These are phyloP conservation scores for Penicillium lividum DNA, from an alignment of 495 filamentous ascomycete species.

Conservation along the genomic window DNA sequence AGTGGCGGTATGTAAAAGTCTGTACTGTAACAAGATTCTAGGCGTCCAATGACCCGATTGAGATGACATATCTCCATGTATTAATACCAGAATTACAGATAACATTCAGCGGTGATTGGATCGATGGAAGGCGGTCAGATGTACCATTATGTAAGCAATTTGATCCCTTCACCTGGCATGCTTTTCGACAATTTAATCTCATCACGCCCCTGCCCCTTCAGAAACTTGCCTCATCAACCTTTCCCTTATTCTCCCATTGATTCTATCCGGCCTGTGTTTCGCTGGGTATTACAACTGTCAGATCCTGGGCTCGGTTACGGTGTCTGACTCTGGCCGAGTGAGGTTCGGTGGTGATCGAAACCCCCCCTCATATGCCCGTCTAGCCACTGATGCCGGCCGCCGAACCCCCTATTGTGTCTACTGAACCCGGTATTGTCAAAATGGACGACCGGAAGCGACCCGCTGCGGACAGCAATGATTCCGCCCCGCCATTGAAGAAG, in stretches of 20 bases:
- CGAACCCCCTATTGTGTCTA: conserved; percentile 69
- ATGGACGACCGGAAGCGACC: conserved; percentile 98
- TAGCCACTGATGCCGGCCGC: conserved; percentile 78
- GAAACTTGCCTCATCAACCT: background rate
- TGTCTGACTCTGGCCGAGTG: conserved; percentile 37
- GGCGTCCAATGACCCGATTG: background rate
- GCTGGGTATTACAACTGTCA: conserved; percentile 18
- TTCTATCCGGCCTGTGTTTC: background rate
- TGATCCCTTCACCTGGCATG: conserved; percentile 1
- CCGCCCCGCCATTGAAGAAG: conserved; percentile 81
- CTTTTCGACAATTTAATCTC: background rate
- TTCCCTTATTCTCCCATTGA: background rate
- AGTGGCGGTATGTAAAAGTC: background rate
- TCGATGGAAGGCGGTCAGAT: background rate
- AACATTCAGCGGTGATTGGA: background rate
- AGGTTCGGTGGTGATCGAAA: conserved; percentile 44
- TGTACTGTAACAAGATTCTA: background rate
- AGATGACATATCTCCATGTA: background rate
- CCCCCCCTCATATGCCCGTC: conserved; percentile 37
- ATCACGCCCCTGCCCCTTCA: background rate
- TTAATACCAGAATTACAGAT: background rate
- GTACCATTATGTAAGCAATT: background rate
- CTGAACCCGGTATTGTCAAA: conserved; percentile 73
- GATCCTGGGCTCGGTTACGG: conserved; percentile 35
- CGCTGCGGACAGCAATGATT: conserved; percentile 72